Base-by-base conservation (phyloP, 352 stramenopile genomes). In the Globisporangium ultimum region DNA sequence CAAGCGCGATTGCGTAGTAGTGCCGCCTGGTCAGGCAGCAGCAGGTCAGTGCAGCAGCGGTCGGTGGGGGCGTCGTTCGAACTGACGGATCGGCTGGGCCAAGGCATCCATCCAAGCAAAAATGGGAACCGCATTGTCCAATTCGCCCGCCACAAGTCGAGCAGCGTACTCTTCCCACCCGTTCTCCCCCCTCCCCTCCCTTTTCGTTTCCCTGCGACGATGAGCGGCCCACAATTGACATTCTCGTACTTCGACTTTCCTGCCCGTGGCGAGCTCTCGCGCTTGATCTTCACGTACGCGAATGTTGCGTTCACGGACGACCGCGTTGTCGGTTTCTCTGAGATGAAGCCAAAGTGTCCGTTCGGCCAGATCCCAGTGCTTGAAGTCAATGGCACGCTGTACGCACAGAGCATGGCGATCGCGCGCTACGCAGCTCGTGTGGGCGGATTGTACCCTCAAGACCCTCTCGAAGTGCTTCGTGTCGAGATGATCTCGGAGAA, bases 241-340 rank as follows among this genome's bases (percentile, higher is more conserved):
- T 61, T 93, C 22, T 87, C 71, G 46, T 95, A 95, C 70, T 91
- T 93, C 50, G 52, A 71, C 28, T 55, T 70, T 38, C 17, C 68
- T 0, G 84, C 69, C 3, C 78, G 76, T 21, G 84, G 59, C 1
- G 86, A 93, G 68, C 58, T 86, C 21, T 72, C 78, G 4, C 81
- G 86, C 20, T 66, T 93, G 18, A 64, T 77, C 12, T 56, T 90
- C 46, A 59, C 64, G 18, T 68, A 66, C n/a, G 80, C 78, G 20
- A 74, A 70, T 45, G 63, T 93, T 11, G 42, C 65, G 1, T 93
- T 92, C 53, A 66, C 76, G 21, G 82, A 95, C 65, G 50, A 80
- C 43, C 75, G 78, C n/a, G 53, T 91, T 46, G 46, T 58, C 18
- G 60, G 76, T n/a, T 89, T 89, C 49, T 17, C 47, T 12, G 67